Conservation (phyloP, 306 rosid species). For the Dryas octopetala region DNA sequence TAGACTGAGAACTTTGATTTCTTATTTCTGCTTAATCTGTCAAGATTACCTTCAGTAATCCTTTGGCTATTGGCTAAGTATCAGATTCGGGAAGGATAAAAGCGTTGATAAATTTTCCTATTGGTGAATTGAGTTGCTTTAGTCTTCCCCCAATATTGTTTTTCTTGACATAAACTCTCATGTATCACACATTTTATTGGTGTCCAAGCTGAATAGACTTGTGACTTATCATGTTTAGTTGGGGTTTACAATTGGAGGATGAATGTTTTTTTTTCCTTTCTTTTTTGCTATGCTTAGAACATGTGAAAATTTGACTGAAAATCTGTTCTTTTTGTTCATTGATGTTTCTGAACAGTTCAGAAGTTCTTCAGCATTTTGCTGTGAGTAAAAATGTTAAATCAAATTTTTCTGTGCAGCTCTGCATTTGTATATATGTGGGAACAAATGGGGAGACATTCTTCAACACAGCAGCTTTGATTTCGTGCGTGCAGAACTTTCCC, state of each 20-base stretch:
- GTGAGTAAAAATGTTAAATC: conserved; percentile 5
- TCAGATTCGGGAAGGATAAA: neutral
- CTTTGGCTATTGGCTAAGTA: neutral
- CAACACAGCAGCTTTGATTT: conserved; percentile 67
- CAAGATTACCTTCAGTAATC: neutral
- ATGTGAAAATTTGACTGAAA: neutral
- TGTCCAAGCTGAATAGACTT: neutral
- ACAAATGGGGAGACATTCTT: conserved; percentile 94
- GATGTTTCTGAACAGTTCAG: neutral
- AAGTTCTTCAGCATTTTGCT: neutral
- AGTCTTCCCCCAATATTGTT: neutral
- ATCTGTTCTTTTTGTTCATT: neutral
- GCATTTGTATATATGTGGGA: conserved; percentile 72
- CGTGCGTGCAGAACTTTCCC: conserved; percentile 74
- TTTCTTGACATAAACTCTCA: neutral
- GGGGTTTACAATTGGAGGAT: neutral
- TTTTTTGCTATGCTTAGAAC: neutral
- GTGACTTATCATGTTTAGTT: too few species aligned
- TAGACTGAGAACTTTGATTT: neutral
- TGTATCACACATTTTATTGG: neutral
- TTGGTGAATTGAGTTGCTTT: neutral
- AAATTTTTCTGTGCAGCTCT: conserved; percentile 62
- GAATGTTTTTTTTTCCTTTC: neutral
- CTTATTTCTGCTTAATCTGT: neutral
- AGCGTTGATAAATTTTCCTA: neutral